Evolutionary conservation across 805 yeast genomes (phyloP), one percentile per base, ranked within the genome.

Genomic region (Teunomyces kruisii): DNA sequence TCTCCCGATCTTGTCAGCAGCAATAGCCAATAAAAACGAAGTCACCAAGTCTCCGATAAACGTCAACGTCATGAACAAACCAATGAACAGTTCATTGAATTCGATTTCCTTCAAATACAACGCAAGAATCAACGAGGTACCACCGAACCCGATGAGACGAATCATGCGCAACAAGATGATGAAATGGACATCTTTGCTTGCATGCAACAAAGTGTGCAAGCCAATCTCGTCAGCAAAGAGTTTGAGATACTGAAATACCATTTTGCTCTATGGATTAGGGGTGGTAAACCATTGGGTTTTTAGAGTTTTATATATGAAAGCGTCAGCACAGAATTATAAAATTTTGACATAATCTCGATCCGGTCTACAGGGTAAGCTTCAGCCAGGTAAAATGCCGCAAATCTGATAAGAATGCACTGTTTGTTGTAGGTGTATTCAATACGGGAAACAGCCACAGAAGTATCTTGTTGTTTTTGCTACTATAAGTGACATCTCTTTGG

Each of bases 1-100:
- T 27, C 83, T 64, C 2, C 85, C 84, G 7, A 74, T 48, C 16
- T 54, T 49, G 53, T 80, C 84, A 0, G 80, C 76, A 2, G 68
- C 58, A 29, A 76, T 36, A 1, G 81, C 71, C 33, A 79, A 53
- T 12, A 70, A 40, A 42, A 76, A 76, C 4, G 80, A 72, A n/a
- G 73, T 58, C 9, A 75, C 51, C 38, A 80, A 65, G 56, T 80
- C 85, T 2, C 84, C 85, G 9, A 73, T 49, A 45, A 75, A 64
- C 2, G 79, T 75, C 9, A 70, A 42, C 0, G 83, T 68, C 70
- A 79, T 69, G 47, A 64, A 76, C 39, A 68, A 32, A 1, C 85
- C 85, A 10, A 76, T 75, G 38, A 55, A 44, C n/a, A 62, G 57
- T 42, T 76, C 80, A 9, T 58, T 49, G 16, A 78, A 60, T 3